Conservation (phyloP, 345 rosid genomes). For the Populus davidiana region DNA sequence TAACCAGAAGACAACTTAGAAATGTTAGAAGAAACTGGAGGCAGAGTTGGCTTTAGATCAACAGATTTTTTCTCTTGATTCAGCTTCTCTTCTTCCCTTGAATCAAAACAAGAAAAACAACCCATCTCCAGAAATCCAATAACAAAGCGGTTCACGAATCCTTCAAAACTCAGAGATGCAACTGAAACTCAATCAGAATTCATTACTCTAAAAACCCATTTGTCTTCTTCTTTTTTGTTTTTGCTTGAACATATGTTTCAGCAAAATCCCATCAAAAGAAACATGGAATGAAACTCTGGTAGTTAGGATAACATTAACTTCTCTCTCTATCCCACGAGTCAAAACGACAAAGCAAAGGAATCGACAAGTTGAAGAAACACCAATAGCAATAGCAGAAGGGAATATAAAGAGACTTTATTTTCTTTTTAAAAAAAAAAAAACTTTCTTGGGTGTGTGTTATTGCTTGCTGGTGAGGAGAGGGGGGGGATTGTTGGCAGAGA, state of each 20-base stretch:
- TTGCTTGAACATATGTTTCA: not conserved
- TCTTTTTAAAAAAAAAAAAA: not conserved
- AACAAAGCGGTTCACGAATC: conserved; percentile 2
- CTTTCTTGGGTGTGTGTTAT: conserved; percentile 3
- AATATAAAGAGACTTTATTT: not conserved
- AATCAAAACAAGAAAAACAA: conserved; percentile 90
- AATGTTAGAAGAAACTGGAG: conserved; percentile 50
- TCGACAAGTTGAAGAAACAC: conserved; percentile 16
- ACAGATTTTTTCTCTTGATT: conserved; percentile 55
- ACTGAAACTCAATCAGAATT: conserved; percentile 19
- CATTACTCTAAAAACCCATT: conserved; percentile 7
- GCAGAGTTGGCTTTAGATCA: conserved; percentile 49
- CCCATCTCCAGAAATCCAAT: conserved; percentile 55
- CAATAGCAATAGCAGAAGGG: not conserved
- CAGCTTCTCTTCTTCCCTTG: conserved; percentile 75
- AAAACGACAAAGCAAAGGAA: conserved; percentile 15
- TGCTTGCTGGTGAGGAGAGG: conserved; percentile 13
- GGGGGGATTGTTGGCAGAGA: not conserved
- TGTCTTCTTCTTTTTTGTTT: not conserved
- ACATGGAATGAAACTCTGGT: not conserved
- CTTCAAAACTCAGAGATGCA: conserved; percentile 13
- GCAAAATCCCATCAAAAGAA: conserved; percentile 18
- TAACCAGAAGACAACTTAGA: conserved; percentile 78
- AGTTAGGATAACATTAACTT: not conserved
- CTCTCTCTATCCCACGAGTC: conserved; percentile 9